phyloP scores from a whole-genome alignment of 176 grass and related monocot species.

The Juncus effusus region DNA sequence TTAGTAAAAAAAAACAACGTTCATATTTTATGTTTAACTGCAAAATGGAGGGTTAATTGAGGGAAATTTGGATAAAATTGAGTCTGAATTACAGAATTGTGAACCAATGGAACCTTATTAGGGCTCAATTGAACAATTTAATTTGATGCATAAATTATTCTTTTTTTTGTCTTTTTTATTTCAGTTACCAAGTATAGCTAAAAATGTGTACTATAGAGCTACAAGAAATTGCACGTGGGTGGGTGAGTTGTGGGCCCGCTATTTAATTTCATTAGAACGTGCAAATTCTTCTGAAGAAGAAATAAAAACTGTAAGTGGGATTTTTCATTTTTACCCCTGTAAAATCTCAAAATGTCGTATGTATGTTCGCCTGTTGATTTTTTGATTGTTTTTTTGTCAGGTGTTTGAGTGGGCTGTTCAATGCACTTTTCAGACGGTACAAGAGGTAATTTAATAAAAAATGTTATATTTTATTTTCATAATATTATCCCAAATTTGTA shows the following conservation, averaged over 20 bases:
- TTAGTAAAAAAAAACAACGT: background rate
- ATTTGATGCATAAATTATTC: conserved; percentile 9
- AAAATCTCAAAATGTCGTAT: conserved; percentile 21
- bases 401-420: conserved; percentile 81
- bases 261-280: conserved; percentile 76
- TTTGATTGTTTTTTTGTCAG: conserved; percentile 44
- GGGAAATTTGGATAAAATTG: too few species aligned
- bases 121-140: too few species aligned
- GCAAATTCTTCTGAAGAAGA: conserved; percentile 62
- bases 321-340: background rate
- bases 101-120: too few species aligned
- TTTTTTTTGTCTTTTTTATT: conserved; percentile 27
- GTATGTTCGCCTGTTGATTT: background rate
- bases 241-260: conserved; percentile 70
- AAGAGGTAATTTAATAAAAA: conserved; percentile 52
- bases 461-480: too few species aligned
- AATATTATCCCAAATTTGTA: too few species aligned
- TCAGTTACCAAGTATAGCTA: conserved; percentile 69
- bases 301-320: conserved; percentile 28
- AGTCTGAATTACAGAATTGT: too few species aligned
- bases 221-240: conserved; percentile 97
- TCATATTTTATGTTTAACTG: conserved; percentile 13
- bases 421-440: conserved; percentile 57
- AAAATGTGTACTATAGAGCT: conserved; percentile 74
- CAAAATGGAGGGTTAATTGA: background rate